Percentiles rank a stretch among this genome's conserved stretches.
Evolutionary conservation across 1,284 basidiomycete genomes (phyloP).

Genomic region (Xanthoconium separans): DNA sequence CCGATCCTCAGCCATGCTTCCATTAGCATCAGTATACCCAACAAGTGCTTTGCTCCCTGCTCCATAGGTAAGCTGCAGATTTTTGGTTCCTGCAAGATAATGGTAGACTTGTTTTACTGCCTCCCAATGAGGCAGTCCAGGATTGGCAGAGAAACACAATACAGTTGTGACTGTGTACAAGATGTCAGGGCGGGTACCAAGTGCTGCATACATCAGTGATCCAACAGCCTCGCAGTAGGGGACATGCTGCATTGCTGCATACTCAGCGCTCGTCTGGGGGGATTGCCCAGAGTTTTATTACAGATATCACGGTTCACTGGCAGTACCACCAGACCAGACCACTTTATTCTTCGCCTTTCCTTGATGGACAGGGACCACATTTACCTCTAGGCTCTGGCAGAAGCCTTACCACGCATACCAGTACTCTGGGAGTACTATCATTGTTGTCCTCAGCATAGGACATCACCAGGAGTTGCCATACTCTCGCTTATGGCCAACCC

Average conservation of each 20-base stretch:
- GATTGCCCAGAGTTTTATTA: too few relatives aligned
- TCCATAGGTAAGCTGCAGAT: background rate
- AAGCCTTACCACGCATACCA: too few relatives aligned
- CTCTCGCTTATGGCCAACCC: too few relatives aligned
- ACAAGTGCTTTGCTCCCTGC: background rate
- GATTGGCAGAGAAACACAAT: background rate
- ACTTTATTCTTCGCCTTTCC: too few relatives aligned
- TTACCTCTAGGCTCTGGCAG: too few relatives aligned
- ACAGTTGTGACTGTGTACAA: background rate
- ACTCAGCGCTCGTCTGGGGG: background rate
- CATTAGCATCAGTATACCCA: background rate
- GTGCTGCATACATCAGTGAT: too few relatives aligned
- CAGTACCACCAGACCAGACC: too few relatives aligned
- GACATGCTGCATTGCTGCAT: background rate
- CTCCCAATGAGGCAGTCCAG: background rate
- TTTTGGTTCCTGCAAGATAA: background rate
- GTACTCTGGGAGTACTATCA: too few relatives aligned
- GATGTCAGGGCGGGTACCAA: background rate
- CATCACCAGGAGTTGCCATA: too few relatives aligned
- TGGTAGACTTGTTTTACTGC: background rate
- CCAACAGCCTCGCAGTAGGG: background rate
- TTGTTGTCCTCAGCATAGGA: too few relatives aligned
- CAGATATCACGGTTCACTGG: too few relatives aligned
- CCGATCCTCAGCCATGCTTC: background rate
- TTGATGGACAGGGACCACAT: too few relatives aligned